Base-by-base conservation (phyloP, 306 rosid genomes). In the Rubus parviflorus region DNA sequence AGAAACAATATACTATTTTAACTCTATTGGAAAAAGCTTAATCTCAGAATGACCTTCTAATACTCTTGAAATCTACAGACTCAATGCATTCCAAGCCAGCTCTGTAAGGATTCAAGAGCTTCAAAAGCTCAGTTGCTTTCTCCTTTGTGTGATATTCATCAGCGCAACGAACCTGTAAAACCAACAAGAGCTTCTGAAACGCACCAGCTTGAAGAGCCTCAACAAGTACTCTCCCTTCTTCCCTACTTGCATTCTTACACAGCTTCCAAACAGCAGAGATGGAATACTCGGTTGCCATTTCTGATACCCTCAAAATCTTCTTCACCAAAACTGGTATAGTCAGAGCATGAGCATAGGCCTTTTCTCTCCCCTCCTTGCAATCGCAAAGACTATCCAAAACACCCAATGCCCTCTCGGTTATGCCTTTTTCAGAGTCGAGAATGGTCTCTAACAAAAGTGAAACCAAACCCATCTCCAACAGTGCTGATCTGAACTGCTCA, bases 131-230 rank as follows among this genome's bases (percentile, higher is more conserved):
- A 20, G 89, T 89, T 5, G 84, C 84, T 80, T 87, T 92, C 48
- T 85, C 93, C 67, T 90, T 92, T 3, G 86, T 84, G 61, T 19
- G 46, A 4, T 83, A 86, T 41, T 86, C 89, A 0, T 87, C 85
- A 76, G 70, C 70, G 70, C 91, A 86, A 58, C 91, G 88, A 60
- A 92, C 86, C 68, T 92, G 97, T 51, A 92, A 81, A 6, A 88
- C 86, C 76, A 92, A 19, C 83, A 92, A 70, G 5, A 92, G 84
- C 80, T 92, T 92, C 82, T 92, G 95, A 80, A 92, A 92, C 0
- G 90, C 89, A 37, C 97, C 97, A 68, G 85, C 92, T 84, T 89
- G 91, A 83, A 92, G 88, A 37, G 91, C 91, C 72, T 89, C 97
- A 48, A 87, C 77, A 37, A 88, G 60, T 57, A 73, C 87, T 64